phyloP scores from a whole-genome alignment of 2,329 filamentous ascomycete species.

The Metarhizium brunneum region DNA sequence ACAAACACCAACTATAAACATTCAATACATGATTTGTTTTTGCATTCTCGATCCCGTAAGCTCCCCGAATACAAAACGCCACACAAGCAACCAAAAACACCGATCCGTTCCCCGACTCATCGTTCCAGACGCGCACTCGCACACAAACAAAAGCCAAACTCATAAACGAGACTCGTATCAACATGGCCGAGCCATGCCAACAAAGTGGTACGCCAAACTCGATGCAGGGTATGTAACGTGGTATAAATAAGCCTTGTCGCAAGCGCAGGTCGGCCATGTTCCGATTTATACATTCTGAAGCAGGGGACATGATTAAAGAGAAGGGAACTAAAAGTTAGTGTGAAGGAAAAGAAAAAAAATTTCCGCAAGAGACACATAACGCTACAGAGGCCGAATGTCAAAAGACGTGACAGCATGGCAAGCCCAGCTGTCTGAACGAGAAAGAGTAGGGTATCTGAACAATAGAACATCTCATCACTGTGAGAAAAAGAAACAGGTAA shows the following conservation, averaged over 20 bases:
- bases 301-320: constrained; percentile 3
- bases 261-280: not conserved
- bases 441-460: not conserved
- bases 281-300: constrained; percentile 8
- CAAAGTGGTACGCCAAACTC: constrained; percentile 14
- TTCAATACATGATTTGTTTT: not conserved
- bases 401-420: not conserved
- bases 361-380: not conserved
- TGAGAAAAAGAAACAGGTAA: not conserved
- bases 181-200: not conserved
- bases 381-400: not conserved
- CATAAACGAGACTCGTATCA: not conserved
- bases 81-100: not conserved
- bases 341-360: not conserved
- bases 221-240: constrained; percentile 18
- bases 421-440: not conserved
- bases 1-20: not conserved
- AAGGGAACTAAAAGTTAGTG: not conserved
- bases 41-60: not conserved
- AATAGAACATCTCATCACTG: not conserved
- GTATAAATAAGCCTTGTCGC: not conserved
- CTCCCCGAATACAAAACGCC: not conserved
- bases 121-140: not conserved
- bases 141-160: not conserved
- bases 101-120: not conserved